Base-by-base conservation (phyloP, 257 asterid species). In the Jacaranda mimosifolia region DNA sequence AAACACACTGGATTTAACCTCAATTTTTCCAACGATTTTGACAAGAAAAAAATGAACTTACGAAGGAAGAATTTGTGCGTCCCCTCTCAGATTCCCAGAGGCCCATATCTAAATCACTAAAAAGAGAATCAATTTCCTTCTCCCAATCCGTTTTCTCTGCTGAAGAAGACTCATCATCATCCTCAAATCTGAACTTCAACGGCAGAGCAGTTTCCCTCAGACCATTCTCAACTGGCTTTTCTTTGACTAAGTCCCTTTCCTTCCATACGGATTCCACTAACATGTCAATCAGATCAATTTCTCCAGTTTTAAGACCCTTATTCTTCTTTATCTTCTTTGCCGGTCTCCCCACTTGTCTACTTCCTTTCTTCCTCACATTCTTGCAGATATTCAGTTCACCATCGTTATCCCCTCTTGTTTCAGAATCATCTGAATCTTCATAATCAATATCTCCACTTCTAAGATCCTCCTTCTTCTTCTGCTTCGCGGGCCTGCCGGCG, bases 131-230 rank as follows among this genome's bases (percentile, higher is more conserved):
- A 9, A 83, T 72, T 73, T 88, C 91, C 69, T 49, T 87, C 72
- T 91, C 84, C 79, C 70, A 62, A 12, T 84, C 90, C 6, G 76
- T 66, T 83, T 90, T 86, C 82, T 87, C 86, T 0, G 42, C 73
- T 3, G 62, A 80, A 65, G 21, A 46, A 19, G 85, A 74, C 32
- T 67, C 67, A 13, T 65, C 70, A 18, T 82, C 86, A 10, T 90
- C 92, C 52, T 78, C 85, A 21, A 94, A 87, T 62, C 79, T 78
- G 82, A 94, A 94, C 80, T 86, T 87, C 75, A 86, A 51, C 0
- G 91, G 95, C 80, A 87, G 74, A 4, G 70, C 13, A 6, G 14
- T 59, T 53, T 73, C 17, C 70, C 9, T 12, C 53, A 21, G 17
- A 75, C 14, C 65, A 56, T 42, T 42, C 0, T 19, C 6, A 66